Evolutionary conservation across 2,329 filamentous ascomycete genomes (phyloP).

Genomic region (Venturia effusa): DNA sequence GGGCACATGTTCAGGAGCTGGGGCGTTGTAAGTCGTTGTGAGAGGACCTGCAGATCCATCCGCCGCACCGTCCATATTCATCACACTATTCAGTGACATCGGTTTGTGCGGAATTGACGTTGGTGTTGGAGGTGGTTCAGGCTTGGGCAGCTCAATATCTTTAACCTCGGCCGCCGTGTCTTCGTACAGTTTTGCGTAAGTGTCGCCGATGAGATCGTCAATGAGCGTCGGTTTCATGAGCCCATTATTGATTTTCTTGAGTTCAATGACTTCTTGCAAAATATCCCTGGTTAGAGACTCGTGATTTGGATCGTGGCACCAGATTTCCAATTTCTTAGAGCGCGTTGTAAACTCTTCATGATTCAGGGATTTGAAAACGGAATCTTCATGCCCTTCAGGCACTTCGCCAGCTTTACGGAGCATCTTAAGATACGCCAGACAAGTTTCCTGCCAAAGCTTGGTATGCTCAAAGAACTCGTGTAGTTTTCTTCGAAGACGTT

Average conservation of each 20-base stretch:
- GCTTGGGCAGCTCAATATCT: slow-evolving; percentile 36
- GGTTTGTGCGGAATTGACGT: slow-evolving; percentile 9
- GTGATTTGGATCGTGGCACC: slow-evolving; percentile 42
- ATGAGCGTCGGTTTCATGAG: slow-evolving; percentile 78
- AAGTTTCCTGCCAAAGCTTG: slow-evolving; percentile 52
- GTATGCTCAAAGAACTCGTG: slow-evolving; percentile 59
- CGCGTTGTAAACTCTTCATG: slow-evolving; percentile 54
- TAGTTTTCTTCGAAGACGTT: slow-evolving; percentile 70
- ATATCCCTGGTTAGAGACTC: slow-evolving; percentile 45
- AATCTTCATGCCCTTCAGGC: slow-evolving; percentile 51
- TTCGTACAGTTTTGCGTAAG: slow-evolving; percentile 68
- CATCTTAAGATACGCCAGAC: slow-evolving; percentile 46
- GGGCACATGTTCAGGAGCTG: slow-evolving; percentile 13
- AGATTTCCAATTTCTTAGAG: slow-evolving; percentile 48
- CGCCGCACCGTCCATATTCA: slow-evolving; percentile 22
- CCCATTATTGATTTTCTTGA: slow-evolving; percentile 72
- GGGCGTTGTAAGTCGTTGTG: slow-evolving; percentile 10
- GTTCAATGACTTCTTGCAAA: slow-evolving; percentile 54
- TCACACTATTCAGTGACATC: slow-evolving; percentile 22
- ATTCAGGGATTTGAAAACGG: slow-evolving; percentile 51
- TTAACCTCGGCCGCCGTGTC: slow-evolving; percentile 53
- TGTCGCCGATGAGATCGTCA: slow-evolving; percentile 88
- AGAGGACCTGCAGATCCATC: slow-evolving; percentile 16
- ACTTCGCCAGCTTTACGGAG: slow-evolving; percentile 48
- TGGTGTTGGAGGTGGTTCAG: slow-evolving; percentile 22